phyloP scores from a whole-genome alignment of 345 rosid species.

The Hibiscus syriacus region DNA sequence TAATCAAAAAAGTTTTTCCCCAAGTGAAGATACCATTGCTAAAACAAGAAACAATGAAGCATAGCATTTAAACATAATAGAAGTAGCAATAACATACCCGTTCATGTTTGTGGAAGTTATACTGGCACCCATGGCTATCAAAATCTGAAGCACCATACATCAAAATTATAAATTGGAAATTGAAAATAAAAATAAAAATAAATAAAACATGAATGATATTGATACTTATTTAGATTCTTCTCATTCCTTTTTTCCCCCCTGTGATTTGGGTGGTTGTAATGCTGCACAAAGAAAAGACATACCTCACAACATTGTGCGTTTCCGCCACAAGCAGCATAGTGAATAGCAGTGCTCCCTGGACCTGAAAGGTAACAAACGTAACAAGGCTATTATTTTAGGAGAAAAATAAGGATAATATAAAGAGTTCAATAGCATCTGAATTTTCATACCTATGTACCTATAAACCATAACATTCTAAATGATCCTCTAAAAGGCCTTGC shows the following conservation, averaged over 20 bases:
- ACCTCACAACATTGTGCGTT: constrained; percentile 89
- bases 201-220: constrained; percentile 1
- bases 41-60: background rate
- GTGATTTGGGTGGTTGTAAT: background rate
- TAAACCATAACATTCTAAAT: background rate
- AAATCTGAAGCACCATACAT: constrained; percentile 40
- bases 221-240: background rate
- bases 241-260: background rate
- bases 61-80: background rate
- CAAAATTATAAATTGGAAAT: background rate
- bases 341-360: constrained; percentile 90
- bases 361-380: constrained; percentile 38
- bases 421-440: background rate
- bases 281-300: constrained; percentile 13
- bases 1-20: no score
- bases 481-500: background rate
- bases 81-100: constrained; percentile 40
- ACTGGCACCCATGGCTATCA: constrained; percentile 77
- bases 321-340: constrained; percentile 99
- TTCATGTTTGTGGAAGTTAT: constrained; percentile 64
- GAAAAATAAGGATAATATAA: background rate
- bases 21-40: background rate
- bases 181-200: background rate
- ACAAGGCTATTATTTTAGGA: background rate
- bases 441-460: background rate